Evolutionary conservation across 257 asterid genomes (phyloP).

Genomic region (Haberlea rhodopensis): DNA sequence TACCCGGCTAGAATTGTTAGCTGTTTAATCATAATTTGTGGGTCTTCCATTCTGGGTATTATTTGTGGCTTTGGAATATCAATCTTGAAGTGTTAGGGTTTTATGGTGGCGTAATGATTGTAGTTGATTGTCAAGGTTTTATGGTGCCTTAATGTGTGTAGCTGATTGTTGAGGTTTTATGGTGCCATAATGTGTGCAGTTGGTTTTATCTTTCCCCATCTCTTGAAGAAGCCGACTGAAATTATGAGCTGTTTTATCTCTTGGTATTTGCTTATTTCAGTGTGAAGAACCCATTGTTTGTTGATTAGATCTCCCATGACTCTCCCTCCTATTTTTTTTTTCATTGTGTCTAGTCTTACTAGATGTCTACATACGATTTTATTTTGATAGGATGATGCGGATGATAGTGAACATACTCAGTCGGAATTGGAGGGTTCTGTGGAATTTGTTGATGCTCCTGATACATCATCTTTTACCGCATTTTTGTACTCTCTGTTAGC

Average conservation of each 20-base stretch:
- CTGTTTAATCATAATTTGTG: constrained; percentile 20
- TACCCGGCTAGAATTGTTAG: constrained; percentile 25
- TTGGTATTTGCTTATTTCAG: not conserved
- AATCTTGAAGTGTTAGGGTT: constrained; percentile 29
- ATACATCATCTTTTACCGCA: constrained; percentile 91
- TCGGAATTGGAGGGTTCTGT: constrained; percentile 44
- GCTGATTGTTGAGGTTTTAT: not conserved
- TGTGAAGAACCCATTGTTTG: not conserved
- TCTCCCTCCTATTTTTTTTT: not conserved
- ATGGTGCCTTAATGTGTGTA: constrained; percentile 19
- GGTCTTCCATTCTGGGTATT: constrained; percentile 15
- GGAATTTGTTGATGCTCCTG: constrained; percentile 72
- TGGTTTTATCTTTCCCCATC: too few relatives aligned
- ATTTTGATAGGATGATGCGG: constrained; percentile 47
- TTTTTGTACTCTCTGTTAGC: constrained; percentile 75
- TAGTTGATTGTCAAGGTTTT: constrained; percentile 27
- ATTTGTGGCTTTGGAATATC: not conserved
- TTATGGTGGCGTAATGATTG: constrained; percentile 19
- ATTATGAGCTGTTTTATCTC: not conserved
- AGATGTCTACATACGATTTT: constrained; percentile 13
- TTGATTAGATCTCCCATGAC: not conserved
- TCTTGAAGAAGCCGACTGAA: too few relatives aligned
- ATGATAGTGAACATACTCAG: constrained; percentile 44
- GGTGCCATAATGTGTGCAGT: too few relatives aligned
- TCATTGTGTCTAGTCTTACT: too few relatives aligned